Evolutionary conservation across 768 basidiomycete genomes (phyloP), one percentile per base, ranked within the genome.

Genomic region (Russula sp.): DNA sequence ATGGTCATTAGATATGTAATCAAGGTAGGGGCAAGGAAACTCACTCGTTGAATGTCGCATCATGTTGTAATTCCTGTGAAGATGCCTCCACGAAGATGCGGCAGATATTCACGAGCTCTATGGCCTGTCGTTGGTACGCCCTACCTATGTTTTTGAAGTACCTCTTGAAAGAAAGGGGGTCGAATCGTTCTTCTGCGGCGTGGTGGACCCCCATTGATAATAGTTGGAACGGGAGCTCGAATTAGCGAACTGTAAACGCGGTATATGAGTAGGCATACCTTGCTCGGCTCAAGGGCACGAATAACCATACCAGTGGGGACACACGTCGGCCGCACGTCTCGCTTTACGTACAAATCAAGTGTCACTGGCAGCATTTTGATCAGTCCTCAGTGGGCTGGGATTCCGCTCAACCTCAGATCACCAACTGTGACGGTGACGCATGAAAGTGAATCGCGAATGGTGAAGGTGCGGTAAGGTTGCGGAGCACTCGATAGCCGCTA

Each of bases 101-200:
- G 13, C 59, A 61, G 16, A 47, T 53, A 9, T 18, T 54, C 34
- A 61, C 59, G 3, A 61, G 16, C 22, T 54, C 59, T 61, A 61
- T 48, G 20, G 59, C 59, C 35, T 61, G 59, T 31, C 59, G 42
- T 27, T 61, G 59, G 18, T 61, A 61, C n/a, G 40, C 58, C 22
- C 58, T 51, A 11, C 50, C 58, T 1, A 13, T 52, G 22, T 20
- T 20, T 32, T 47, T 54, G 44, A 61, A 14, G 44, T 61, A 61
- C 20, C 18, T 47, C 20, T 18, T 10, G 34, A 61, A 44, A 20
- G 40, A 52, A 31, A 49, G 18, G 34, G 42, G 34, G 35, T 57
- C 55, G 35, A 62, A 39, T 13, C 39, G 42, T 35, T 62, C 55
- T 56, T 34, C 48, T 44, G 34, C 4, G 27, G 16, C 40, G 32